Conservation (phyloP, 2,329 filamentous ascomycete species). For the Diaporthe sp. region DNA sequence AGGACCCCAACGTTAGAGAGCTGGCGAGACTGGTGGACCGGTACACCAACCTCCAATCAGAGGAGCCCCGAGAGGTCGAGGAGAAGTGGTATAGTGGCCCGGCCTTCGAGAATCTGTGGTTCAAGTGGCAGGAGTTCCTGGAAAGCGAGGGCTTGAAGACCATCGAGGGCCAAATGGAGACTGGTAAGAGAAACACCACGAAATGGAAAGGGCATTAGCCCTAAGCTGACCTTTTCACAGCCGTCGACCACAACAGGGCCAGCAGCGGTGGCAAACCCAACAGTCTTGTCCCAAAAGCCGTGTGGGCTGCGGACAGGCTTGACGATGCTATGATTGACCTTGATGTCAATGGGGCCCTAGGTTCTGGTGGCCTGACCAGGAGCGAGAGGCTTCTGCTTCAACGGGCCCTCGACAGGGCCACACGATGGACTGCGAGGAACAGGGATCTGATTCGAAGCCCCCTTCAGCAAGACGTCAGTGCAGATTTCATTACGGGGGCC, state of each 20-base stretch:
- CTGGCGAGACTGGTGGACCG: not conserved
- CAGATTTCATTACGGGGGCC: too few species aligned
- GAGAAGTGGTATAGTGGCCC: not conserved
- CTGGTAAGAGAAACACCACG: not conserved
- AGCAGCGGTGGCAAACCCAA: accelerated
- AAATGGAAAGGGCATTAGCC: accelerated
- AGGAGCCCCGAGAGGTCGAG: not conserved
- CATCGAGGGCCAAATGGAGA: not conserved
- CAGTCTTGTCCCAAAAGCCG: not conserved
- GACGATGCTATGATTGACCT: not conserved
- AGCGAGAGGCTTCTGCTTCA: not conserved
- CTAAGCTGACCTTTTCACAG: not conserved
- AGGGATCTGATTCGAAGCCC: too few species aligned
- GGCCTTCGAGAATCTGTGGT: not conserved
- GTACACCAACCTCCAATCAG: not conserved
- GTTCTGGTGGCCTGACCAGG: not conserved
- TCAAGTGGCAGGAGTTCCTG: not conserved
- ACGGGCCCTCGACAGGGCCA: not conserved
- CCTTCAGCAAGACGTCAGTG: too few species aligned
- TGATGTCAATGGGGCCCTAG: not conserved
- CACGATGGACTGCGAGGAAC: not conserved
- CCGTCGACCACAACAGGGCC: too few species aligned
- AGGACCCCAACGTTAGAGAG: not conserved
- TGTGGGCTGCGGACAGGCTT: not conserved
- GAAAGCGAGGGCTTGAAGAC: not conserved